These are phyloP conservation scores for Vaccinium corymbosum DNA, from an alignment of 148 eudicot species.

Conservation along the genomic window DNA sequence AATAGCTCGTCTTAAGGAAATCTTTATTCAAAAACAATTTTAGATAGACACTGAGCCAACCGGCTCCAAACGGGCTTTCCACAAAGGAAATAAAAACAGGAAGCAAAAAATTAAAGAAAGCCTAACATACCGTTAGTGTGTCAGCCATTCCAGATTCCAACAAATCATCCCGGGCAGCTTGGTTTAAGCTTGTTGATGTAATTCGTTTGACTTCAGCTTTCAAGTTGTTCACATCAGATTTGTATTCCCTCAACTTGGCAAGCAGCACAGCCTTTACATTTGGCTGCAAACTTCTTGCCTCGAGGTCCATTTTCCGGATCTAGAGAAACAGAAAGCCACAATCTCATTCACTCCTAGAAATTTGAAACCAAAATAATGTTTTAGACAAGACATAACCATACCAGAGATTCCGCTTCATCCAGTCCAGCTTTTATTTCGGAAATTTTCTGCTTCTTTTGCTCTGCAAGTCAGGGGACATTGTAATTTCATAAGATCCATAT, in stretches of 20 bases:
- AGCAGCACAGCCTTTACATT: slow-evolving; percentile 56
- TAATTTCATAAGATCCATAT: neutral
- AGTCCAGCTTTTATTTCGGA: slow-evolving; percentile 45
- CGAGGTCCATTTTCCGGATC: slow-evolving; percentile 63
- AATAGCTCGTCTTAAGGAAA: neutral
- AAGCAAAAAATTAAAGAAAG: neutral
- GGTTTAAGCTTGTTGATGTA: slow-evolving; percentile 39
- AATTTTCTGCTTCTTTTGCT: slow-evolving; percentile 57
- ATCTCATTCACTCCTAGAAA: neutral
- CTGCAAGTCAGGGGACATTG: slow-evolving; percentile 26
- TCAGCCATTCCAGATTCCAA: slow-evolving; percentile 67
- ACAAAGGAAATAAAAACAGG: neutral
- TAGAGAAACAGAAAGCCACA: slow-evolving; percentile 18
- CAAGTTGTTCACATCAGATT: slow-evolving; percentile 59
- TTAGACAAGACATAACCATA: slow-evolving; percentile 14
- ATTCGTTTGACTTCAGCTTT: slow-evolving; percentile 47
- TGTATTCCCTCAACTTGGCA: slow-evolving; percentile 53
- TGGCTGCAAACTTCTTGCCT: slow-evolving; percentile 60
- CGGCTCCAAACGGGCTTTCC: neutral
- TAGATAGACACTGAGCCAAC: neutral
- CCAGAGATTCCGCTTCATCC: slow-evolving; percentile 57
- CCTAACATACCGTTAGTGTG: slow-evolving; percentile 35
- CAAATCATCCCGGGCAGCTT: slow-evolving; percentile 53
- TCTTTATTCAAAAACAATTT: neutral
- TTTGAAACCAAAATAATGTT: neutral